A percentile compares a stretch with the other conserved stretches of the same genome.
phyloP scores from a whole-genome alignment of 116 monocot genomes.

The Posidonia oceanica region DNA sequence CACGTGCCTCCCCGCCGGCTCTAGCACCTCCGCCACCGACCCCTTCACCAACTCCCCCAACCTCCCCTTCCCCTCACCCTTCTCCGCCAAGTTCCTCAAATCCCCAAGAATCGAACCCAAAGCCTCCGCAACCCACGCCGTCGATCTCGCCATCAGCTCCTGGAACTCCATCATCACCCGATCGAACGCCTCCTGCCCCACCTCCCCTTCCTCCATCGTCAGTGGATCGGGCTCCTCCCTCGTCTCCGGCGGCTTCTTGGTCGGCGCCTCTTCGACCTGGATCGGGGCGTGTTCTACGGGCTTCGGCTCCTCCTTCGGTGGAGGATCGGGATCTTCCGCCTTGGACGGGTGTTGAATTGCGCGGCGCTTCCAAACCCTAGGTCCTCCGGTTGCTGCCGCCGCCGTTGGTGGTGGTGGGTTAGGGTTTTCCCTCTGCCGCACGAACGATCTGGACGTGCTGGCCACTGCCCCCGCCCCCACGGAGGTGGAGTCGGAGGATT shows the following conservation, averaged over 20 bases:
- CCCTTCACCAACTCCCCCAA: conserved; percentile 1
- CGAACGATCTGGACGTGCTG: neutral
- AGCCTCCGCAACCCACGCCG: conserved; percentile 4
- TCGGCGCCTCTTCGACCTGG: neutral
- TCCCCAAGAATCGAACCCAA: conserved; percentile 4
- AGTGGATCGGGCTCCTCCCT: no score
- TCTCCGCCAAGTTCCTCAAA: neutral
- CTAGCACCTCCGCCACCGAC: neutral
- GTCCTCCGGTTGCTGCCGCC: neutral
- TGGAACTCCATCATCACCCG: conserved; percentile 1
- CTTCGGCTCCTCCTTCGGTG: neutral
- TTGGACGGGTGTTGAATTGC: neutral
- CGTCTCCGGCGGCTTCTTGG: no score
- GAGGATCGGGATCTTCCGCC: neutral
- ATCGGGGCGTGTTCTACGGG: neutral
- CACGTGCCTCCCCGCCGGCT: conserved; percentile 1
- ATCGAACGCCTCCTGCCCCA: neutral
- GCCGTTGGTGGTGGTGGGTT: neutral
- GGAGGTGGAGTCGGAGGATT: neutral
- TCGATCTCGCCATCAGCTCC: conserved; percentile 4
- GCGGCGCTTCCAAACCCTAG: conserved; percentile 2
- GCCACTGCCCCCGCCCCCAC: neutral
- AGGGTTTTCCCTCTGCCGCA: conserved; percentile 1
- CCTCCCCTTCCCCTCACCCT: neutral
- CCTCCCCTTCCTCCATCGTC: conserved; percentile 2